phyloP scores from a whole-genome alignment of 441 rosid species.

The Flueggea neowawraea region DNA sequence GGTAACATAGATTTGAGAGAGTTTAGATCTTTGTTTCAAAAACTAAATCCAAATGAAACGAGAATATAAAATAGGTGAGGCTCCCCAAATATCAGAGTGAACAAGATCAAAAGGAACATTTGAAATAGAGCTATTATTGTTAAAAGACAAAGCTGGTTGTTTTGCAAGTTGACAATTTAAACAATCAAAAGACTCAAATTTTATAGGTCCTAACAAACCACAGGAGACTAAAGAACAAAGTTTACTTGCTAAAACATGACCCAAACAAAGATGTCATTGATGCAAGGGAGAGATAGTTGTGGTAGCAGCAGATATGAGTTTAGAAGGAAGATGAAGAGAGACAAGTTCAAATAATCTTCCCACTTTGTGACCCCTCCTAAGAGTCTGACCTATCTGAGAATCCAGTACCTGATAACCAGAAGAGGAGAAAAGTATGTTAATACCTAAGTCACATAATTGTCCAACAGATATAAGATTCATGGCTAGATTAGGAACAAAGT shows the following conservation, averaged over 20 bases:
- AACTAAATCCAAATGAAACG: no score
- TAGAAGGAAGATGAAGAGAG: background rate
- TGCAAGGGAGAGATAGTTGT: background rate
- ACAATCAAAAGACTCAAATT: conserved; percentile 5
- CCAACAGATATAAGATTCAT: conserved; percentile 12
- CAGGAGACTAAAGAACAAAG: background rate
- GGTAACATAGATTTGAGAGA: no score
- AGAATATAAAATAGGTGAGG: background rate
- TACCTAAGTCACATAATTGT: conserved; percentile 15
- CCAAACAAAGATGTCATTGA: background rate
- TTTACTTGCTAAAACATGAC: conserved; percentile 4
- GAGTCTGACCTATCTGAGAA: conserved; percentile 1
- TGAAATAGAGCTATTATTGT: no score
- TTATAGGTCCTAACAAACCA: background rate
- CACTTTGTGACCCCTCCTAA: conserved; percentile 11
- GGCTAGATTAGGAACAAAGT: conserved; percentile 3
- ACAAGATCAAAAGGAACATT: no score
- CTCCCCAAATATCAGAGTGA: background rate
- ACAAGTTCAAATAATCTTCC: conserved; percentile 11
- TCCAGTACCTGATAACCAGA: conserved; percentile 9
- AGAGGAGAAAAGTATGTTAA: background rate
- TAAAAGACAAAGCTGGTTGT: no score
- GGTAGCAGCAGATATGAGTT: background rate
- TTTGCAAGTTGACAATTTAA: no score
- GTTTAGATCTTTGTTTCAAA: no score